Evolutionary conservation across 2,329 filamentous ascomycete genomes (phyloP), one percentile per base, ranked within the genome.

Genomic region (Scedosporium dehoogii): DNA sequence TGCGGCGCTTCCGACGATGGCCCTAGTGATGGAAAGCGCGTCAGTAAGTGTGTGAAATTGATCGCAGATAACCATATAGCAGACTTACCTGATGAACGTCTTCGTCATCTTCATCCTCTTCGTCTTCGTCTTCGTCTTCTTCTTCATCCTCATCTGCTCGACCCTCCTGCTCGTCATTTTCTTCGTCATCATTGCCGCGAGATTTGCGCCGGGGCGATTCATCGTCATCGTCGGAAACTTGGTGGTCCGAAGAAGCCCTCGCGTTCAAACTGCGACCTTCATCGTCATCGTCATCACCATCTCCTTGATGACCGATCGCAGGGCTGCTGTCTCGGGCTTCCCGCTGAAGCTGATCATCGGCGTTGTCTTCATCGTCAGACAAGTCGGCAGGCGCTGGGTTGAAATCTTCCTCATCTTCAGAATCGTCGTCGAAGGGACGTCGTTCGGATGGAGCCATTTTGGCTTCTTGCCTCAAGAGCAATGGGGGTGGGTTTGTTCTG

Each of bases 321-420:
- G 60, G 42, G 27, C 53, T 62, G 16, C 29, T 53, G 25, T 58
- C 55, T 42, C 44, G 33, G 23, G 53, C 25, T 21, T 67, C 67
- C 33, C 53, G 66, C 65, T 46, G 75, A 62, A 58, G 77, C 75
- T 66, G 59, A 16, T 64, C 60, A 42, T 58, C 56, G 51, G 51
- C 23, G 27, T 62, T 58, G 29, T 79, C 81, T 64, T 91, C 89
- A 59, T 85, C 86, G 67, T 93, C 90, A 3, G 90, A 94, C 41
- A 85, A 70, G 63, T 91, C 85, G 64, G 85, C 88, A 21, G 88
- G 87, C 58, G 82, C 85, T 59, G 92, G 92, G 73, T 96, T 96
- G 81, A 97, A 96, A 73, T 93, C 89, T 64, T 90, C 87, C 68
- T 96, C 92, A 59, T 94, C 90, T 62, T 90, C 88, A 64, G 84